These are phyloP conservation scores for Colletotrichum siamense DNA, from an alignment of 2,329 filamentous ascomycete species.

Conservation along the genomic window DNA sequence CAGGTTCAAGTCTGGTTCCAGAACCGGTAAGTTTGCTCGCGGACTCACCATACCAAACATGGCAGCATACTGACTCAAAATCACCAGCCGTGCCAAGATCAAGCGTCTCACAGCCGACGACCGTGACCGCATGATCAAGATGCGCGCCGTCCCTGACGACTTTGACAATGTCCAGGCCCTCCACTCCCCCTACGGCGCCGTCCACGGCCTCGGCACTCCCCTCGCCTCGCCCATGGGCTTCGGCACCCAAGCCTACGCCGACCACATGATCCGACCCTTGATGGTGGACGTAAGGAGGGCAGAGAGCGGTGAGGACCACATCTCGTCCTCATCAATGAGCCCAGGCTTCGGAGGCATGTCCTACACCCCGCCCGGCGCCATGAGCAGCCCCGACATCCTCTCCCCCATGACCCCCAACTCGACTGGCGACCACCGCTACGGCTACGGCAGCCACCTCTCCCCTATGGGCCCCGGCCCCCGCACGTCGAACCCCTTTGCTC, in stretches of 20 bases:
- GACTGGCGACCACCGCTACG: constrained; percentile 51
- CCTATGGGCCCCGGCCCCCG: constrained; percentile 53
- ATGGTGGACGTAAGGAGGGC: constrained; percentile 72
- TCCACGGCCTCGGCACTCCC: constrained; percentile 55
- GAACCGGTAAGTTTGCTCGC: constrained; percentile 72
- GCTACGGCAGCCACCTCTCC: constrained; percentile 54
- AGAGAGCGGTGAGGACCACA: constrained; percentile 65
- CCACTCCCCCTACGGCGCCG: constrained; percentile 70
- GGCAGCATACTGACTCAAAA: constrained; percentile 18
- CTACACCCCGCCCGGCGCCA: constrained; percentile 60
- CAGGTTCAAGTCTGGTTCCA: constrained; percentile 99
- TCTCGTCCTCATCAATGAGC: constrained; percentile 71
- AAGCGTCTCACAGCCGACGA: constrained; percentile 75
- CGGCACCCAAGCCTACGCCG: constrained; percentile 54
- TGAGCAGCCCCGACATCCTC: constrained; percentile 59
- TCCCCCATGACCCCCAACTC: constrained; percentile 58
- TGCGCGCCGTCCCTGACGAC: constrained; percentile 73
- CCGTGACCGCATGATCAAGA: constrained; percentile 74
- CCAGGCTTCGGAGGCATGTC: constrained; percentile 71
- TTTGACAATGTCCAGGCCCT: constrained; percentile 75
- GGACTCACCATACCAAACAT: background rate
- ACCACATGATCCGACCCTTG: constrained; percentile 70
- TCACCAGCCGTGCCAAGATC: constrained; percentile 69
- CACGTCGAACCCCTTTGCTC: constrained; percentile 57
- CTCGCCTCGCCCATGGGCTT: constrained; percentile 56